Evolutionary conservation across 768 basidiomycete species (phyloP), one percentile per base, ranked within the genome.

Genomic region (Clitopilus hobsonii): DNA sequence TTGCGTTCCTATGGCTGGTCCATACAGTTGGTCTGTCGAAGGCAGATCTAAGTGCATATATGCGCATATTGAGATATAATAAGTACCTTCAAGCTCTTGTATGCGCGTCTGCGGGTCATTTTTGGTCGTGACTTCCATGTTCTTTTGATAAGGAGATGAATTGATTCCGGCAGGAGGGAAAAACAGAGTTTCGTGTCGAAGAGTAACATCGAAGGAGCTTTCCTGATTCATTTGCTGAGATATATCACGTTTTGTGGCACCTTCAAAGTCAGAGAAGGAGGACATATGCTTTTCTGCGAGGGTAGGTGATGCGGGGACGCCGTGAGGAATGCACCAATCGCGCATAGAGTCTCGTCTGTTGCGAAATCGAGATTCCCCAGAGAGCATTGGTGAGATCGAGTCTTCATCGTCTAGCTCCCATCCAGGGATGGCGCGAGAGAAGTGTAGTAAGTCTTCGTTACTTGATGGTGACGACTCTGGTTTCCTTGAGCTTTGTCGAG

Each of bases 181-280:
- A 18, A 49, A 61, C 28, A 79, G 65, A 22, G 57, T 68, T 52
- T 78, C 71, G 41, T 64, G 67, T 41, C 66, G 69, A 47, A 76
- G 62, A 51, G 65, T 73, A 51, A 80, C 61, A 36, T 78, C 75
- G 56, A 78, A 80, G 32, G 77, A 78, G 52, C 69, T 74, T 25
- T 77, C 72, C 57, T 78, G 73, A 28, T 71, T 64, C 22, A 71
- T 74, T 14, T 67, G 65, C 49, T 65, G 49, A n/a, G 83, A 83
- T 54, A 70, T 72, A 26, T 71, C 72, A 55, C 76, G 72, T 58
- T 75, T 76, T 14, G 74, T 58, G 14, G 77, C 69, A 3, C 75
- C 77, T 7, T 60, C 60, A 18, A 81, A 65, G 57, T 79, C 77
- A 54, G 70, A 76, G 63, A 76, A 79, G 24, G 65, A 58, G 36